Evolutionary conservation across 257 asterid species (phyloP).

Genomic region (Fraxinus americana): DNA sequence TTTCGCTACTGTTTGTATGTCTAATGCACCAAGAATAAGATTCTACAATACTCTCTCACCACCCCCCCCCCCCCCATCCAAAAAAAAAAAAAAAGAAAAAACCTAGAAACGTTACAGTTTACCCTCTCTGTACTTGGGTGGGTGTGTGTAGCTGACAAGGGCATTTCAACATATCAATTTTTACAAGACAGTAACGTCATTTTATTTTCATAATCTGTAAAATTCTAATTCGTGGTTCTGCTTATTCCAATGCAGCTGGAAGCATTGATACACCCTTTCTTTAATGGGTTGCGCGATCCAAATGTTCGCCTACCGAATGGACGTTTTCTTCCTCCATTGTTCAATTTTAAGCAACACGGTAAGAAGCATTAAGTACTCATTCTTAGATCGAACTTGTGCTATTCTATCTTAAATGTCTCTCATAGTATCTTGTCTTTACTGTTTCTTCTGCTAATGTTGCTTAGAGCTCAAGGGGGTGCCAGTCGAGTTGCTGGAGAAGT

Average conservation of each 20-base stretch:
- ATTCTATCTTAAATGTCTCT: not conserved
- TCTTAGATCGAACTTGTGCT: too few species aligned
- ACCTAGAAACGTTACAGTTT: not conserved
- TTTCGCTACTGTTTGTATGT: not conserved
- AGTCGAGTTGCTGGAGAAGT: conserved; percentile 53
- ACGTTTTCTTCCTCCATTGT: conserved; percentile 63
- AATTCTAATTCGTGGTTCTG: conserved; percentile 15
- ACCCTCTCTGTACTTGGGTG: not conserved
- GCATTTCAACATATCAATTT: not conserved
- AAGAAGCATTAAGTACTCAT: conserved; percentile 13
- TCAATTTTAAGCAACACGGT: conserved; percentile 72
- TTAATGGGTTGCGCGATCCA: conserved; percentile 68
- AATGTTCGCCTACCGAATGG: conserved; percentile 71
- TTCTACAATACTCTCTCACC: not conserved
- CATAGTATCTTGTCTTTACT: not conserved
- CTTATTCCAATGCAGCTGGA: conserved; percentile 51
- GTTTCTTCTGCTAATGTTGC: conserved; percentile 12
- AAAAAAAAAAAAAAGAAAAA: too few species aligned
- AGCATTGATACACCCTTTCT: conserved; percentile 68
- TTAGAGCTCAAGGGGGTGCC: conserved; percentile 70
- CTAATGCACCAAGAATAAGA: not conserved
- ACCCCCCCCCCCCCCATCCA: not conserved
- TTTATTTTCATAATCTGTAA: not conserved
- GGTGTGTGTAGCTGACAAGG: not conserved
- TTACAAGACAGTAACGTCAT: not conserved